Conservation (phyloP, 768 basidiomycete species). For the Auricularia sp. region DNA sequence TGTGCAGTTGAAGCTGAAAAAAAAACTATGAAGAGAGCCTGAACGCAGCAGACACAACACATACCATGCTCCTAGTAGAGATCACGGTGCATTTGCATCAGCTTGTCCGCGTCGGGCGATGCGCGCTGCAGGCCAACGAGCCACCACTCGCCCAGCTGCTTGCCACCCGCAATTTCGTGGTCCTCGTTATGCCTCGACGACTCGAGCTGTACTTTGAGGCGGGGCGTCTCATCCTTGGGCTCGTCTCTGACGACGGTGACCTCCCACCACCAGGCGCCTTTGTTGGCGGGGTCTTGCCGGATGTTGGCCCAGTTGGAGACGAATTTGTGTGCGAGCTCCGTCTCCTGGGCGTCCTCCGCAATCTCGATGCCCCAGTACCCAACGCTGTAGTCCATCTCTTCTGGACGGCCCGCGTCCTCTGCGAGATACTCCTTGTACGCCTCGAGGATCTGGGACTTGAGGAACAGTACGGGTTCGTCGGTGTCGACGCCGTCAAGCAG, state of each 20-base stretch:
- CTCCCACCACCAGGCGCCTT: background rate
- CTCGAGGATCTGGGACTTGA: background rate
- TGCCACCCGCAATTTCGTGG: background rate
- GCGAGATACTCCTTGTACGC: background rate
- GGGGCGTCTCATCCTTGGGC: background rate
- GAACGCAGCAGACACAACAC: too few relatives aligned
- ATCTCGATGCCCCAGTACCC: background rate
- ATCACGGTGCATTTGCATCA: background rate
- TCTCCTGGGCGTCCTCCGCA: background rate
- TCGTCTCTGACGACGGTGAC: background rate
- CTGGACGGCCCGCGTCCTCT: background rate
- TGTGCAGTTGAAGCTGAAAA: too few relatives aligned
- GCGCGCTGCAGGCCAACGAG: background rate
- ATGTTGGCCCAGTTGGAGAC: background rate
- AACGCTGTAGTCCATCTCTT: background rate
- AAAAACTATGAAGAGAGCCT: too few relatives aligned
- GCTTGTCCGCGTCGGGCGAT: background rate
- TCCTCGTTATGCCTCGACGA: background rate
- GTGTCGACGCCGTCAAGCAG: background rate
- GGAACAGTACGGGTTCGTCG: background rate
- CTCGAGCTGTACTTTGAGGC: background rate
- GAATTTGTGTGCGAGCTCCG: background rate
- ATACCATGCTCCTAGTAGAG: background rate
- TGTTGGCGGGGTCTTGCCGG: background rate
- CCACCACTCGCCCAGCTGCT: slow-evolving; percentile 1